phyloP scores from a whole-genome alignment of 768 basidiomycete genomes.

The Rhodosporidiobolus sp. region DNA sequence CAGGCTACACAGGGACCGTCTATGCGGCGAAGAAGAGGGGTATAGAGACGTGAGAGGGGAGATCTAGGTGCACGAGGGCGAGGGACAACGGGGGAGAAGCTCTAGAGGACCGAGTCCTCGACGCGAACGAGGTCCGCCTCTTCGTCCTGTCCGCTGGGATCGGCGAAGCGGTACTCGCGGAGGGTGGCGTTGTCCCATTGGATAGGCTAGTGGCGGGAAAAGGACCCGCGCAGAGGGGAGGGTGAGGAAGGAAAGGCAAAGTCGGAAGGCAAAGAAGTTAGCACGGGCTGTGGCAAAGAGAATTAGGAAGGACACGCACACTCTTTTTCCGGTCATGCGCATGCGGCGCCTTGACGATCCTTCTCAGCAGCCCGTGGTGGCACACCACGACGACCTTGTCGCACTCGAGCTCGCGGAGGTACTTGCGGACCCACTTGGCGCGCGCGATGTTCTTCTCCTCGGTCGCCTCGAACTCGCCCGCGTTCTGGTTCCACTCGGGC shows the following conservation, averaged over 20 bases:
- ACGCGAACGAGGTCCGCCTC: conserved; percentile 34
- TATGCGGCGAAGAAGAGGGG: too few relatives aligned
- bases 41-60: too few relatives aligned
- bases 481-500: conserved; percentile 35
- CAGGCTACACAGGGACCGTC: too few relatives aligned
- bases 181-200: conserved; percentile 34
- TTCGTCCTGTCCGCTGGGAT: conserved; percentile 14
- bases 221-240: not conserved
- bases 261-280: too few relatives aligned
- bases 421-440: conserved; percentile 28
- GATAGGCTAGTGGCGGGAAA: not conserved
- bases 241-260: not conserved
- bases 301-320: too few relatives aligned
- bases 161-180: conserved; percentile 31
- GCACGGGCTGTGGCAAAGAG: too few relatives aligned
- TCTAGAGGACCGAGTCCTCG: conserved; percentile 12
- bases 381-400: conserved; percentile 24
- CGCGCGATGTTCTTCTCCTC: conserved; percentile 30
- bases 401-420: conserved; percentile 11
- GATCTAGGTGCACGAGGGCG: not conserved
- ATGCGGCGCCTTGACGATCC: conserved; percentile 33
- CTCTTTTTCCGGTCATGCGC: conserved; percentile 24
- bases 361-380: conserved; percentile 31
- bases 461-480: conserved; percentile 20
- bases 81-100: not conserved